A percentile compares a stretch with the other conserved stretches of the same genome.
Evolutionary conservation across 2,329 filamentous ascomycete genomes (phyloP).

Genomic region (Pseudogymnoascus sp.): DNA sequence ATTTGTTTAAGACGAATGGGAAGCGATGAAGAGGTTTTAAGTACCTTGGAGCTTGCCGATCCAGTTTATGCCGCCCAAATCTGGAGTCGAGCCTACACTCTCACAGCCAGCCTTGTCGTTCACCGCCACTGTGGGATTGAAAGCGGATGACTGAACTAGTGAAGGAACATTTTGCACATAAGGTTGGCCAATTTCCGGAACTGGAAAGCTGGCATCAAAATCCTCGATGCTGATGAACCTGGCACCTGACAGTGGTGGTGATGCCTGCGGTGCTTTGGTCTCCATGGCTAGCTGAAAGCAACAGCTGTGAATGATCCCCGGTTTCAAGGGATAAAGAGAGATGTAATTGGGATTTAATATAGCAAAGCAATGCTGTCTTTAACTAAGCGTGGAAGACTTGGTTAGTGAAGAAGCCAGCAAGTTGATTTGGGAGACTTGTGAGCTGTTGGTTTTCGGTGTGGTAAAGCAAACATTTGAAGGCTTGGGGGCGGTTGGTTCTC

Average conservation of each 20-base stretch:
- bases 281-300: background rate
- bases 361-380: background rate
- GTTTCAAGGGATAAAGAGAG: background rate
- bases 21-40: background rate
- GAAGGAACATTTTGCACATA: background rate
- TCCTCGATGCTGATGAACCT: background rate
- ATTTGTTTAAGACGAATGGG: background rate
- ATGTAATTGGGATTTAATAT: background rate
- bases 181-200: background rate
- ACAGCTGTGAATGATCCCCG: background rate
- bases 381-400: background rate
- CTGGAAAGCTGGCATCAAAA: background rate
- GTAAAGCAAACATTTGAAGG: background rate
- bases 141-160: background rate
- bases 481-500: too few species aligned
- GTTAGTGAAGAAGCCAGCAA: background rate
- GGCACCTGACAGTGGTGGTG: background rate
- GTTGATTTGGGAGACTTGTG: background rate
- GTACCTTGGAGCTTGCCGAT: constrained; percentile 22
- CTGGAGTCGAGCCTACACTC: background rate
- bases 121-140: background rate
- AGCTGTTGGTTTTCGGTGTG: background rate
- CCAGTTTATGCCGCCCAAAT: constrained; percentile 24
- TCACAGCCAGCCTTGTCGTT: background rate
- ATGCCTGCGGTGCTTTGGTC: background rate